Percentiles rank a stretch among this genome's conserved stretches.
Conservation (phyloP, 176 grass and related monocot genomes). For the Pontederia crassipes region DNA sequence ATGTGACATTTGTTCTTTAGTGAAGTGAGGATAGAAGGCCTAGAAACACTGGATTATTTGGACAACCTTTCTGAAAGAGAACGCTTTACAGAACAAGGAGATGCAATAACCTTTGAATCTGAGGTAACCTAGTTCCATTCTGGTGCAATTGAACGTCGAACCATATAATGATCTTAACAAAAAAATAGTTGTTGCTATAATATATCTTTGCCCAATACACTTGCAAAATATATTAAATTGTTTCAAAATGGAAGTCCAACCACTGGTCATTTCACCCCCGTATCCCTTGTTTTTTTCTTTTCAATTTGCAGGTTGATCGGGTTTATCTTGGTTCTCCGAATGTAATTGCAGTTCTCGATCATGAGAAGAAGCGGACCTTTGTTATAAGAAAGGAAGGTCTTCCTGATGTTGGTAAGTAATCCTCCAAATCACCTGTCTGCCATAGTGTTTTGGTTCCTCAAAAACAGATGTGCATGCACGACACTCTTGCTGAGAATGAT, state of each 20-base stretch:
- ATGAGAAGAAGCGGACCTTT: slow-evolving; percentile 89
- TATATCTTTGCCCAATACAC: too few species aligned
- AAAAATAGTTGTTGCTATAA: too few species aligned
- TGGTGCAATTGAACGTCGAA: too few species aligned
- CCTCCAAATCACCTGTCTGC: too few species aligned
- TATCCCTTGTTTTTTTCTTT: not conserved
- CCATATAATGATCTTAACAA: too few species aligned
- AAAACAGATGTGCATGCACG: too few species aligned
- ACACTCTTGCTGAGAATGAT: too few species aligned
- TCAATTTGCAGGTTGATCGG: slow-evolving; percentile 56
- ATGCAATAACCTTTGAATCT: slow-evolving; percentile 91
- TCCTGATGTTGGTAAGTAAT: slow-evolving; percentile 56
- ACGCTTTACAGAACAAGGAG: slow-evolving; percentile 82
- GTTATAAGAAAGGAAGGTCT: slow-evolving; percentile 79
- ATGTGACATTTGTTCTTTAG: slow-evolving; percentile 21
- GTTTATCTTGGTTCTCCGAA: slow-evolving; percentile 79
- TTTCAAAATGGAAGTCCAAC: too few species aligned
- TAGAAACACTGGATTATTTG: slow-evolving; percentile 92
- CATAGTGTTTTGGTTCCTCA: too few species aligned
- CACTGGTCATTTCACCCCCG: too few species aligned
- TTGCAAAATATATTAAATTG: too few species aligned
- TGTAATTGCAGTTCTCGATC: slow-evolving; percentile 81
- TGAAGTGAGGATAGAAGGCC: slow-evolving; percentile 91
- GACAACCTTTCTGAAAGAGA: slow-evolving; percentile 70
- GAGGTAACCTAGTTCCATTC: slow-evolving; percentile 33